Base-by-base conservation (phyloP, 441 rosid species). In the Populus hybrid region DNA sequence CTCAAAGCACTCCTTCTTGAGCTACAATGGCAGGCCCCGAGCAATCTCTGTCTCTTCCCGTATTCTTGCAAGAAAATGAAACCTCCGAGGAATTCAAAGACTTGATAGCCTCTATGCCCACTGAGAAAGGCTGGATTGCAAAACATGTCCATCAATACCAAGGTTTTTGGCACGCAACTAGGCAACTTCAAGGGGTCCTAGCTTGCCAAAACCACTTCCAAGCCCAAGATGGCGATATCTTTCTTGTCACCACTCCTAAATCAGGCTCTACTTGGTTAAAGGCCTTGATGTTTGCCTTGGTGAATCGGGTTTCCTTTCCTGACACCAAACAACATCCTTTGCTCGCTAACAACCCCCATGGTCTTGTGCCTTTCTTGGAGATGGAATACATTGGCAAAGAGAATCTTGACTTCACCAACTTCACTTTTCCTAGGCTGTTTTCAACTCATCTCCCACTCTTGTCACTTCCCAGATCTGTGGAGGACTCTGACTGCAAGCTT, bases 181-280 rank as follows among this genome's bases (percentile, higher is more conserved):
- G 86, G 67, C 72, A 83, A 10, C 71, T 91, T 11, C 80, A 77
- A 75, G 85, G 88, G 23, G 66, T 78, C 63, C 14, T 89, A 10
- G 34, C 69, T 20, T 84, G 86, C 64, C 87, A 88, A 75, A 77
- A 80, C 0, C 85, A 82, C 65, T 91, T 91, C 78, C 79, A 83
- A 40, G 87, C 92, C 59, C 82, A 73, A 21, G 73, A 78, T 57
- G 79, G 85, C 0, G 93, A 90, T 75, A 65, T 89, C 65, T 69
- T 90, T 80, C 86, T 92, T 1, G 84, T 78, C 40, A 86, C 91
- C 64, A 79, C 78, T 67, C 92, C 93, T 1, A 93, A 93, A 77
- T 82, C 88, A 50, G 94, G 97, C 78, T 89, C 93, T 68, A 89
- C 93, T 10, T 89, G 97, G 94, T 73, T 92, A 8, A 87, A 91